These are phyloP conservation scores for Tilletia caries DNA, from an alignment of 1,284 basidiomycete genomes.

Conservation along the genomic window DNA sequence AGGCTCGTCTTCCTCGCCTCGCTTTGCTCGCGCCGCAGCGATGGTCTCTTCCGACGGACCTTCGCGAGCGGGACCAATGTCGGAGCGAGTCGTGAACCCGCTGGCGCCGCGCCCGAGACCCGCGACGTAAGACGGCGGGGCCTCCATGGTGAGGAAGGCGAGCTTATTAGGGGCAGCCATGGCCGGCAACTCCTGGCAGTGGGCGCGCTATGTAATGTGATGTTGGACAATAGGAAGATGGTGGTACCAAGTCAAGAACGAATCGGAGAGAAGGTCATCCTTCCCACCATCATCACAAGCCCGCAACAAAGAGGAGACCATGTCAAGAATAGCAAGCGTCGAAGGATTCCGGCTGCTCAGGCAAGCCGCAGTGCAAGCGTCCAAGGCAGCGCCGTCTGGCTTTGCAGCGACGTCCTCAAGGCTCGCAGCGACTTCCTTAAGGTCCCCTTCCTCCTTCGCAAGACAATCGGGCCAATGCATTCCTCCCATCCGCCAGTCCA, in stretches of 20 bases:
- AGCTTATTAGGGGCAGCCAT: constrained; percentile 17
- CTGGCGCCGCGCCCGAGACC: constrained; percentile 64
- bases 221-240: neutral
- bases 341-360: neutral
- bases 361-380: too few relatives aligned
- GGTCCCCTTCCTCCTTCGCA: too few relatives aligned
- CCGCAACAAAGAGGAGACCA: neutral
- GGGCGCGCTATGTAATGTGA: neutral
- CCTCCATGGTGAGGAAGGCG: constrained; percentile 42
- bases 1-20: constrained; percentile 14
- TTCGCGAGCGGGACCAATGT: constrained; percentile 96
- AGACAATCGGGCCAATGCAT: too few relatives aligned
- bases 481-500: too few relatives aligned
- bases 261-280: neutral
- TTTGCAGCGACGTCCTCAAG: too few relatives aligned
- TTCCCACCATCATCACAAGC: constrained; percentile 1
- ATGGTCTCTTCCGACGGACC: constrained; percentile 83
- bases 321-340: neutral
- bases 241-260: neutral
- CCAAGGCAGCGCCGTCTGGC: too few relatives aligned
- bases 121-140: constrained; percentile 51
- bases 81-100: constrained; percentile 95
- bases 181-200: neutral
- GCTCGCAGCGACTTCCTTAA: too few relatives aligned
- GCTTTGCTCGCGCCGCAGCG: constrained; percentile 60